Conservation (phyloP, 192 early-diverging fungal genomes). For the Dissophora globulifera region DNA sequence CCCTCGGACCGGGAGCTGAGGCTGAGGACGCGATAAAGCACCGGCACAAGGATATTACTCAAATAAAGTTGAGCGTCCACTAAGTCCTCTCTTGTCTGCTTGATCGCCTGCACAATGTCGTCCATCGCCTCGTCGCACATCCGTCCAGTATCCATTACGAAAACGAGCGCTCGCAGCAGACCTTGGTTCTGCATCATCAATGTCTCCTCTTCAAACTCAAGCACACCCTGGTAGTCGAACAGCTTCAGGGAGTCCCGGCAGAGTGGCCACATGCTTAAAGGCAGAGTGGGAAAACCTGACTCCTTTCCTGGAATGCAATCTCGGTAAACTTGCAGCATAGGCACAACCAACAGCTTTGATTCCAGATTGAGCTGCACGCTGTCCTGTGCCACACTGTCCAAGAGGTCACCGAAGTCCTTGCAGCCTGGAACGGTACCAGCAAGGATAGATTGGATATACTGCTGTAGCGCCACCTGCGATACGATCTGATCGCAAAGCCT, state of each 20-base stretch:
- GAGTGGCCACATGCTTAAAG: slow-evolving; percentile 1
- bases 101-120: slow-evolving; percentile 20
- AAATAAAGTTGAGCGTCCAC: background rate
- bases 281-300: background rate
- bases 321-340: slow-evolving; percentile 4
- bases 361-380: slow-evolving; percentile 12
- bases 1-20: slow-evolving; percentile 22
- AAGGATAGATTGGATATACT: too few species aligned
- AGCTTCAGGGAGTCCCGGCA: slow-evolving; percentile 6
- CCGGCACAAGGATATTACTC: background rate
- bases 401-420: background rate
- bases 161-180: background rate
- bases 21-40: slow-evolving; percentile 29
- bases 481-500: slow-evolving; percentile 20
- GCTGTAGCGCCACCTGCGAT: background rate
- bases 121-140: slow-evolving; percentile 18
- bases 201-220: background rate
- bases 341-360: slow-evolving; percentile 5
- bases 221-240: background rate
- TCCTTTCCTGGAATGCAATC: slow-evolving; percentile 3
- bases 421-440: too few species aligned
- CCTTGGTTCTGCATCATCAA: too few species aligned
- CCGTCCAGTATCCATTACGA: slow-evolving; percentile 12
- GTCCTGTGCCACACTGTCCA: background rate
- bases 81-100: background rate